Percentiles rank a stretch among this genome's conserved stretches.
Evolutionary conservation across 1,139 yeast genomes (phyloP).

Genomic region (Saccharomyces uvarum): DNA sequence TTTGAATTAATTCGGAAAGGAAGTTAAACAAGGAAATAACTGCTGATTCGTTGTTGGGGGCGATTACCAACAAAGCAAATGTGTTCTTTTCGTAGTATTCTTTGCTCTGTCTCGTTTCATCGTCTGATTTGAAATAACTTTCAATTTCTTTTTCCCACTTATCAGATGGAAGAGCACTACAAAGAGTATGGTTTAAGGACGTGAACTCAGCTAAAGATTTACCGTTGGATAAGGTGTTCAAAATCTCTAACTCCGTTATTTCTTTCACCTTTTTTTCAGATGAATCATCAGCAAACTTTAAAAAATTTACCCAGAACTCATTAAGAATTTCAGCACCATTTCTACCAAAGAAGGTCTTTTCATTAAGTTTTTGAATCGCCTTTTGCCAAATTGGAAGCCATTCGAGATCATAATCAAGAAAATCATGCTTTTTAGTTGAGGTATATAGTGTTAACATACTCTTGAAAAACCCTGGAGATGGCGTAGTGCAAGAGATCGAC

Average conservation of each 20-base stretch:
- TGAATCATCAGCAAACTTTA: not conserved
- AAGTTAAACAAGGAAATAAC: slow-evolving; percentile 7
- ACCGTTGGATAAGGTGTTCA: slow-evolving; percentile 13
- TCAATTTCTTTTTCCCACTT: slow-evolving; percentile 9
- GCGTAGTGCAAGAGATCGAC: slow-evolving; percentile 46
- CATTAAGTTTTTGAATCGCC: slow-evolving; percentile 14
- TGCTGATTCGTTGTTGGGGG: slow-evolving; percentile 9
- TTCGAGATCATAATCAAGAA: slow-evolving; percentile 14
- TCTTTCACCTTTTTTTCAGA: not conserved
- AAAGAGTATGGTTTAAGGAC: slow-evolving; percentile 9
- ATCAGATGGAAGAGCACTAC: slow-evolving; percentile 1
- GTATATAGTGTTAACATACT: slow-evolving; percentile 21
- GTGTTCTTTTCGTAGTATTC: slow-evolving; percentile 10
- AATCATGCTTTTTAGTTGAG: slow-evolving; percentile 7
- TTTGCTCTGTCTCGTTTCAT: not conserved
- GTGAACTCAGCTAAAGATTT: slow-evolving; percentile 11
- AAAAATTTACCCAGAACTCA: slow-evolving; percentile 24
- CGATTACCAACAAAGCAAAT: slow-evolving; percentile 7
- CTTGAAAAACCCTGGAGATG: slow-evolving; percentile 44
- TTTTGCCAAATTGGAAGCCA: slow-evolving; percentile 27
- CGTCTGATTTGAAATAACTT: slow-evolving; percentile 3
- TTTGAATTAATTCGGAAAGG: slow-evolving; percentile 11
- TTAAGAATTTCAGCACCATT: slow-evolving; percentile 16
- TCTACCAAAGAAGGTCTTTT: slow-evolving; percentile 22
- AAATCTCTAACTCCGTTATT: slow-evolving; percentile 6